Base-by-base conservation (phyloP, 148 eudicot species). In the Nyssa sinensis region DNA sequence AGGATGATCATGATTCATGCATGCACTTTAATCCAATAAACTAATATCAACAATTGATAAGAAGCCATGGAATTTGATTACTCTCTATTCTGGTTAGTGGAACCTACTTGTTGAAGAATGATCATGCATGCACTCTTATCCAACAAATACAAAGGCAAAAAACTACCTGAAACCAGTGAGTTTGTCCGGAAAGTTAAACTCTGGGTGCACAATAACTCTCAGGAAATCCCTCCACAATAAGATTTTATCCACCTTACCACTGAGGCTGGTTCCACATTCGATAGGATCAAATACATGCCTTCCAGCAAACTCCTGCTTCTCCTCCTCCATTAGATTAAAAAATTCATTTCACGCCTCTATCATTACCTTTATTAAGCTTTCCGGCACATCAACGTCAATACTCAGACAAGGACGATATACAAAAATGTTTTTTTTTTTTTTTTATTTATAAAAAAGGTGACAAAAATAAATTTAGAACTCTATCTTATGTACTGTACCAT, bases 251-350 rank as follows among this genome's bases (percentile, higher is more conserved):
- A 63, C 73, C 4, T 70, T 75, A 13, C 79, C 47, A 49, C 86
- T 82, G 58, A 86, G 74, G 77, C 89, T 80, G 9, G 84, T 88
- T 3, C 89, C 88, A 62, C 63, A 86, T 25, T 86, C 82, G 8
- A 88, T 80, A 10, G 91, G 89, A 34, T 79, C 87, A 59, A 74
- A 69, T 10, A 81, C 81, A 66, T 83, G 49, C 55, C 66, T 82
- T 33, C 75, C 85, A 67, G 70, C 63, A 25, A 60, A 84, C 75
- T 79, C 75, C 37, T 30, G 47, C 77, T 86, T 89, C 49, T 86
- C 93, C 70, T 83, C 90, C 55, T 76, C 82, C 1, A 80, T 60
- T 71, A 89, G 61, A 81, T 84, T 63, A 70, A 84, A 84, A 44
- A 89, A 86, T n/a, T 72, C 78, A 1, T 67, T 2, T 17, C 74